Percentiles rank a stretch among this genome's conserved stretches.
Conservation (phyloP, 495 filamentous ascomycete species). For the Penicillium paradoxum region DNA sequence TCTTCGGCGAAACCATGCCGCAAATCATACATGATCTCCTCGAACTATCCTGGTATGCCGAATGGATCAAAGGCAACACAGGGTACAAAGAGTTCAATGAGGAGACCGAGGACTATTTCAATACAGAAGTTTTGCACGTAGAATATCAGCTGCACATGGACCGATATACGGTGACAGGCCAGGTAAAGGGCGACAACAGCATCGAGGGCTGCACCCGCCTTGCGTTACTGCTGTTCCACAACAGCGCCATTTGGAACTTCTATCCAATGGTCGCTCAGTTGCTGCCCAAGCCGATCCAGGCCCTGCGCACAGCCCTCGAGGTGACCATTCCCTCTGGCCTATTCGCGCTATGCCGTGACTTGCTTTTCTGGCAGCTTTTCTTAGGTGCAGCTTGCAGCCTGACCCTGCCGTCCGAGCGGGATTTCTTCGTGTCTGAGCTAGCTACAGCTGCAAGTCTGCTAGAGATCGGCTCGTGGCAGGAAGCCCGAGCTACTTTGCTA, state of each 20-base stretch:
- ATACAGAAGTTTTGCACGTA: constrained; percentile 41
- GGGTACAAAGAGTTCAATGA: constrained; percentile 34
- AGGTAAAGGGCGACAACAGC: constrained; percentile 49
- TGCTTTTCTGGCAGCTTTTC: constrained; percentile 42
- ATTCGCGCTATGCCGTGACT: constrained; percentile 34
- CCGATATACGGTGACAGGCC: constrained; percentile 57
- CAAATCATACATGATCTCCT: constrained; percentile 36
- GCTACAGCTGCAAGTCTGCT: constrained; percentile 26
- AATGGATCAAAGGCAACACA: constrained; percentile 36
- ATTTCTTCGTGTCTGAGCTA: constrained; percentile 37
- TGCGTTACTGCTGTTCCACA: constrained; percentile 43
- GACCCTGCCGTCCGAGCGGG: constrained; percentile 24
- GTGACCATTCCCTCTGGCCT: constrained; percentile 32
- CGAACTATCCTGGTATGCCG: constrained; percentile 40
- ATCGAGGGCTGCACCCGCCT: constrained; percentile 44
- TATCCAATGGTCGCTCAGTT: constrained; percentile 39
- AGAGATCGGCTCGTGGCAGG: constrained; percentile 37
- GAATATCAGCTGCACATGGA: constrained; percentile 42
- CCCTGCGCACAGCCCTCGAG: constrained; percentile 35
- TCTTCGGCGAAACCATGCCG: constrained; percentile 33
- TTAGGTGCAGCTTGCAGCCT: constrained; percentile 36
- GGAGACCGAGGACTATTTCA: constrained; percentile 43
- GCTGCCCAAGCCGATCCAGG: constrained; percentile 36
- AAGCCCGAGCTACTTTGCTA: constrained; percentile 30
- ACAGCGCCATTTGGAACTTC: constrained; percentile 44